phyloP scores from a whole-genome alignment of 345 rosid genomes.

The Brassica nigra region DNA sequence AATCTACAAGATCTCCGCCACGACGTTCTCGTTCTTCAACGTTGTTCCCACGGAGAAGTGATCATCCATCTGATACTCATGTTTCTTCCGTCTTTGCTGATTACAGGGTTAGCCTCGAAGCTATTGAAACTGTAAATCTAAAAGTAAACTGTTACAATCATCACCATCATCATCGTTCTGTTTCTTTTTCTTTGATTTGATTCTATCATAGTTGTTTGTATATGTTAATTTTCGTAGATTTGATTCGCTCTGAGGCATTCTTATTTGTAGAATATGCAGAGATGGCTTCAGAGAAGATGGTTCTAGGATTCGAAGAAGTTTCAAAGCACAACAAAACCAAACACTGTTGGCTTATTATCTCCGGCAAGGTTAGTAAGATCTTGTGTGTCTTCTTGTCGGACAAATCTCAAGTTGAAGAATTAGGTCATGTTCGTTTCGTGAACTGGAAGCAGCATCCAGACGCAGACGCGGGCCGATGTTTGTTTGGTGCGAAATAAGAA shows the following conservation, averaged over 20 bases:
- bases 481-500: no score
- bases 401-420: neutral
- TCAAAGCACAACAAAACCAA: constrained; percentile 2
- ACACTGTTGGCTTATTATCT: constrained; percentile 32
- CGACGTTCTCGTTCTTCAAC: no score
- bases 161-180: neutral
- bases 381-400: neutral
- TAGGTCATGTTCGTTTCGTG: neutral
- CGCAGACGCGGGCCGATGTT: no score
- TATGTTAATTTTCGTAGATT: neutral
- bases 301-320: neutral
- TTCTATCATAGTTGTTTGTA: neutral
- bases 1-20: no score
- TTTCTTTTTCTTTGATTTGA: neutral
- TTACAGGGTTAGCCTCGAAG: neutral
- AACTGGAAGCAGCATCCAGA: no score
- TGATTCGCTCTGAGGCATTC: neutral
- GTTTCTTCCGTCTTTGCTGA: constrained; percentile 9
- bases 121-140: constrained; percentile 27
- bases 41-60: no score
- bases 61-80: no score
- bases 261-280: neutral
- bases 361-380: constrained; percentile 87
- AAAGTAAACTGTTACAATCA: neutral
- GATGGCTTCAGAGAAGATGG: neutral